Evolutionary conservation across 2,329 filamentous ascomycete species (phyloP), one percentile per base, ranked within the genome.

Genomic region (Fusarium proliferatum): DNA sequence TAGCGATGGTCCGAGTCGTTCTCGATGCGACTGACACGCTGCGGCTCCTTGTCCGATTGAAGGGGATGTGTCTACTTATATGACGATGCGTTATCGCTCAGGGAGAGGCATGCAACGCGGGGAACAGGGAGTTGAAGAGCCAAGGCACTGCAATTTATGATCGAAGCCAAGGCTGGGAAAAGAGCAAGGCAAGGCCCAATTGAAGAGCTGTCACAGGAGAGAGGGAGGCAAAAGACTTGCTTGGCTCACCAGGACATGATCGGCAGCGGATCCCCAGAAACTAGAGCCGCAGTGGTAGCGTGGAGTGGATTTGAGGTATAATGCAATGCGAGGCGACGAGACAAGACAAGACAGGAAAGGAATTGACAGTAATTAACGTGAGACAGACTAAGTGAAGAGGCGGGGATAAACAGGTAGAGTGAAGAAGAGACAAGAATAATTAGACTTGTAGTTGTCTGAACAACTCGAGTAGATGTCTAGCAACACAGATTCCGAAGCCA

Each of bases 161-260:
- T 48, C 48, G 57, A 59, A 63, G 67, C 67, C 64, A 76, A 68
- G 57, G 41, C 57, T 68, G 28, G 36, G n/a, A 53, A 28, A 28
- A 30, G 42, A 55, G 51, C 49, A 46, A 39, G 51, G 34, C 56
- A 33, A 59, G 42, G 55, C 56, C 56, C 52, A 61, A 58, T 66
- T 62, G 66, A 69, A 59, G 51, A 58, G 65, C 28, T 66, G 67
- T 53, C 57, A 52, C 68, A 67, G 58, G 65, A 72, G 56, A 48
- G 30, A 53, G 45, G 39, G 68, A 66, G 63, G 53, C 62, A 68
- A 69, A 65, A 74, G 73, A 62, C 57, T 76, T 65, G 64, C 57
- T 76, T 63, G 64, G 72, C 75, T 77, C 73, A 77, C 75, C 61
- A 71, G 73, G 75, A 70, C 66, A 76, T 73, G 75, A 77, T 77